Evolutionary conservation across 1,284 basidiomycete genomes (phyloP), one percentile per base, ranked within the genome.

Genomic region (Apiotrichum sp.): DNA sequence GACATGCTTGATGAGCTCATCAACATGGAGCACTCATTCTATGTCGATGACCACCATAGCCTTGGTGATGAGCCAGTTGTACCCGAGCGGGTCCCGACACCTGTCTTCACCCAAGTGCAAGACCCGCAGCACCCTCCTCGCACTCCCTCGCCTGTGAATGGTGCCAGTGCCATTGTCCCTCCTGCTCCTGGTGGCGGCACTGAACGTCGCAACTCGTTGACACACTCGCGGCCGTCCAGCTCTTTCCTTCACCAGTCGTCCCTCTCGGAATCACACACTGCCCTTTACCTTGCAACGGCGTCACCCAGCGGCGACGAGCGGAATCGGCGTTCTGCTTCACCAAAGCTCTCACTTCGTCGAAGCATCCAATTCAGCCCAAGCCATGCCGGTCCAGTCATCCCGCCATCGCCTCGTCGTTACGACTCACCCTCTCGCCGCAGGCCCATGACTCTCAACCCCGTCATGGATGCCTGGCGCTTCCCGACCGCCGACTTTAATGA

Each of bases 1-100:
- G 70, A 74, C 56, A 76, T 77, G 73, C 63, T 77, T 14, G 73
- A 77, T 49, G 74, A 76, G 61, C 76, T 77, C 53, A 70, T 77
- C 35, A 65, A 64, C 58, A 75, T 77, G 74, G 75, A 77, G 55
- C 65, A 74, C 52, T 68, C 62, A 3, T 76, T 75, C 62, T 47
- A 62, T 11, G 60, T 75, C 3, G 67, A 69, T 11, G 66, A 66
- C 43, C 62, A 65, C 10, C n/a, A 8, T 22, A 59, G 62, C 3
- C 7, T 62, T 3, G 4, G 38, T 41, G 38, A 47, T 29, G 22
- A 46, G n/a, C 50, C 42, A 9, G 40, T 46, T 6, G 50, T 56
- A 5, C 53, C 61, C 32, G 48, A 56, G 36, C 57, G 46, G 35
- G 32, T 54, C 7, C 5, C 47, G 22, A 48, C 47, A 1, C 47